phyloP scores from a whole-genome alignment of 2,329 filamentous ascomycete species.

The Tolypocladium tundrense region DNA sequence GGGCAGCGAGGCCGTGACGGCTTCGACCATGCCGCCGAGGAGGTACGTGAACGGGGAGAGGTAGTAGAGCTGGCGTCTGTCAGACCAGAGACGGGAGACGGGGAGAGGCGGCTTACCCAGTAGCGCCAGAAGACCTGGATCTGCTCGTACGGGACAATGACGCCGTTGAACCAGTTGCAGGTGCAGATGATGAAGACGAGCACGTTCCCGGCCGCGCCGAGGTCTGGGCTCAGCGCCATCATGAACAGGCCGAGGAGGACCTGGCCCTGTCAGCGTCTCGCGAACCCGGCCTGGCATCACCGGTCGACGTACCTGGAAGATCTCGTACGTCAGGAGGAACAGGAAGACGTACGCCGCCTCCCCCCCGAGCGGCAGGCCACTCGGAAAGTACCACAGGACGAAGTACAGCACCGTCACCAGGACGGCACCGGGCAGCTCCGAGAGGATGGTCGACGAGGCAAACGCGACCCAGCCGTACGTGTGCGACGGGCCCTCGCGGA shows the following conservation, averaged over 20 bases:
- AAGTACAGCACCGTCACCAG: slow-evolving; percentile 58
- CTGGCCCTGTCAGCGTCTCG: too few species aligned
- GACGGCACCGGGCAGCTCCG: slow-evolving; percentile 62
- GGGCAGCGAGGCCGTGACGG: not conserved
- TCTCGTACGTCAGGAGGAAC: slow-evolving; percentile 24
- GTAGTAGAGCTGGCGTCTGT: slow-evolving; percentile 2
- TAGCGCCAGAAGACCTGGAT: slow-evolving; percentile 64
- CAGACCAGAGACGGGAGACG: not conserved
- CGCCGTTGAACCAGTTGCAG: slow-evolving; percentile 67
- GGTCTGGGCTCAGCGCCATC: too few species aligned
- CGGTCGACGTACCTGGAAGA: too few species aligned
- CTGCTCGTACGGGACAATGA: slow-evolving; percentile 56
- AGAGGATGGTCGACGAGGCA: slow-evolving; percentile 60
- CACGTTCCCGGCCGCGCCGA: slow-evolving; percentile 29
- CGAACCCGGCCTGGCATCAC: too few species aligned
- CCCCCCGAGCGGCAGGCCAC: slow-evolving; percentile 45
- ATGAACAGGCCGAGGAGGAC: too few species aligned
- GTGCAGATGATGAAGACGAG: slow-evolving; percentile 76
- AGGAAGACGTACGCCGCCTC: slow-evolving; percentile 18
- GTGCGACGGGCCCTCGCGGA: slow-evolving; percentile 60
- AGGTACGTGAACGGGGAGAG: slow-evolving; percentile 4
- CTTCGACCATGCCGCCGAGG: not conserved
- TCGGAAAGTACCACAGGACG: slow-evolving; percentile 66
- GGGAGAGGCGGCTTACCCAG: slow-evolving; percentile 34
- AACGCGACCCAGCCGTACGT: slow-evolving; percentile 75